Evolutionary conservation across 139 green algal genomes (phyloP).

Genomic region (Zygnema circumcarinatum): DNA sequence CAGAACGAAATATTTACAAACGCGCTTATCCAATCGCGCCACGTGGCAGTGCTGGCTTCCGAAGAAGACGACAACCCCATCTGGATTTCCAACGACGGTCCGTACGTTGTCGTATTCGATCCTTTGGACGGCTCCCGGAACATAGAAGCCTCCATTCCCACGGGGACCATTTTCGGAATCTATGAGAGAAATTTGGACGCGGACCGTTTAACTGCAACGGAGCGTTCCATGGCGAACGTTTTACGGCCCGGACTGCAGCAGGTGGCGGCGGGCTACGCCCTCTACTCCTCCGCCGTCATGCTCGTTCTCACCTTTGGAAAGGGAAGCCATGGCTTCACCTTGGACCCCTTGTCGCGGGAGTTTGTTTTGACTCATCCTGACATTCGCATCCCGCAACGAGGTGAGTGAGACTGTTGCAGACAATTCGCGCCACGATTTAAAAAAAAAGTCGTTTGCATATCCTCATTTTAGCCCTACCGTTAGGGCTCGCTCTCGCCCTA

Average conservation of each 20-base stretch:
- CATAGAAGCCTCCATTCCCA: constrained; percentile 73
- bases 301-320: constrained; percentile 57
- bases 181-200: constrained; percentile 58
- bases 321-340: constrained; percentile 77
- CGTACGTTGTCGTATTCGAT: constrained; percentile 75
- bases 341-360: constrained; percentile 86
- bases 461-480: no score
- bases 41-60: constrained; percentile 67
- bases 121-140: constrained; percentile 78
- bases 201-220: background rate
- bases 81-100: background rate
- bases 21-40: constrained; percentile 51
- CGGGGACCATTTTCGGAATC: constrained; percentile 79
- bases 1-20: constrained; percentile 62
- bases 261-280: constrained; percentile 68
- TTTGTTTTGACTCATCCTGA: constrained; percentile 88
- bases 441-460: no score
- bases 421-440: no score
- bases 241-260: constrained; percentile 49
- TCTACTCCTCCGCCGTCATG: constrained; percentile 72
- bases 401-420: constrained; percentile 18
- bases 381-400: constrained; percentile 75
- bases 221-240: constrained; percentile 22
- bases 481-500: no score
- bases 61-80: constrained; percentile 72